Conservation (phyloP, 225 moss, liverwort and hornwort genomes). For the Bryum argenteum region DNA sequence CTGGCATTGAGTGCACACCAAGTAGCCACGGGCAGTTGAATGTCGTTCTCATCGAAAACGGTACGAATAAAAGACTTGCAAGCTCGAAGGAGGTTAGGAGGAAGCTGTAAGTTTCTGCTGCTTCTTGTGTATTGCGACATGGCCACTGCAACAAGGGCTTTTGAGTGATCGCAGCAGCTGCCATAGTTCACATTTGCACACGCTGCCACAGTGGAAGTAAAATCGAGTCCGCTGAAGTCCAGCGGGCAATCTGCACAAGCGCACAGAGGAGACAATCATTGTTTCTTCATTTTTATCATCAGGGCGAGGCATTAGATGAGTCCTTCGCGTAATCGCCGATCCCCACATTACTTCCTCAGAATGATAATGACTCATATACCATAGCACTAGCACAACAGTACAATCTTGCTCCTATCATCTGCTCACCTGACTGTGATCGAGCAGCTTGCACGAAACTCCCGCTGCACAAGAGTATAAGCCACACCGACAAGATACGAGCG, state of each 20-base stretch:
- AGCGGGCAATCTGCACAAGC: conserved; percentile 42
- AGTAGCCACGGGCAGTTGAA: conserved; percentile 32
- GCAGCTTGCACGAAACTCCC: conserved; percentile 19
- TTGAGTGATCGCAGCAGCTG: conserved; percentile 56
- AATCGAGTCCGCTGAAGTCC: conserved; percentile 47
- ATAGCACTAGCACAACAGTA: neutral
- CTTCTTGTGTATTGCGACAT: conserved; percentile 49
- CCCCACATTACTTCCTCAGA: neutral
- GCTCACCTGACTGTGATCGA: conserved; percentile 28
- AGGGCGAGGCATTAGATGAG: neutral
- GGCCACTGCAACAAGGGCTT: conserved; percentile 50
- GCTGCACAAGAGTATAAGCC: conserved; percentile 29
- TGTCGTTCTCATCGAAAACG: conserved; percentile 31
- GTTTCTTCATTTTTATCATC: neutral
- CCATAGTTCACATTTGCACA: conserved; percentile 42
- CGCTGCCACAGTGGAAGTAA: conserved; percentile 43
- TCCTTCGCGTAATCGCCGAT: neutral
- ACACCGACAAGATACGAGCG: conserved; percentile 17
- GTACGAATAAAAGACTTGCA: conserved; percentile 30
- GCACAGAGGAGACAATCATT: neutral
- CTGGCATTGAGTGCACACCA: conserved; percentile 48
- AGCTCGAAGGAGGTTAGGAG: conserved; percentile 31
- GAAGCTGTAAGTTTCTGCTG: conserved; percentile 40
- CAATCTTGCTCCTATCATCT: conserved; percentile 5
- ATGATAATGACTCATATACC: neutral